These are phyloP conservation scores for Spizellomyces punctatus DNA, from an alignment of 192 early-diverging fungal genomes.

Conservation along the genomic window DNA sequence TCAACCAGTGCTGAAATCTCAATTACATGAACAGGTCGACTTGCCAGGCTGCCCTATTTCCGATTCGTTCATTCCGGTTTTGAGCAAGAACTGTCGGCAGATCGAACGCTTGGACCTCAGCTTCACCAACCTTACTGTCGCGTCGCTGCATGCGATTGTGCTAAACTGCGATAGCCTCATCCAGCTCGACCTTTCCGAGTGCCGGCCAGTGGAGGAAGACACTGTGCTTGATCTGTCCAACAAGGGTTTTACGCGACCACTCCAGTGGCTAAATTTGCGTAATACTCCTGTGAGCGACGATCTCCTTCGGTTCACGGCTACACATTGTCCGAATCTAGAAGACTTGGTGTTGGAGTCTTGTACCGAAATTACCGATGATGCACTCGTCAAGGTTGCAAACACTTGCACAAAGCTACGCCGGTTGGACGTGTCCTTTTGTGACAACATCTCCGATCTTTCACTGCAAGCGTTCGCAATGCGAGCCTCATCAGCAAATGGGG, in stretches of 20 bases:
- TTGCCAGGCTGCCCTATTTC: conserved; percentile 57
- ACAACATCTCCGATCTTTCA: conserved; percentile 46
- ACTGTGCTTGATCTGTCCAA: conserved; percentile 22
- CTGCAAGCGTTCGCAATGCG: conserved; percentile 44
- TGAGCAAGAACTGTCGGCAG: conserved; percentile 43
- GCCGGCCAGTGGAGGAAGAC: conserved; percentile 35
- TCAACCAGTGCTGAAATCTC: neutral
- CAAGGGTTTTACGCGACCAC: conserved; percentile 31
- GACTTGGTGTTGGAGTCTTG: conserved; percentile 54
- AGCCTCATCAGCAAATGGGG: conserved; percentile 26
- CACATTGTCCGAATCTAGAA: conserved; percentile 46
- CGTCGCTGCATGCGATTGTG: conserved; percentile 45
- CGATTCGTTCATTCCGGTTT: conserved; percentile 49
- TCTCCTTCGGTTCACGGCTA: conserved; percentile 41
- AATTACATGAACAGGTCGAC: conserved; percentile 34
- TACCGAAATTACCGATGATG: conserved; percentile 44
- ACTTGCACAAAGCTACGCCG: conserved; percentile 38
- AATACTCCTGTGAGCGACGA: conserved; percentile 50
- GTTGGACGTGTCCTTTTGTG: conserved; percentile 52
- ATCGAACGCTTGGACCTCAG: conserved; percentile 51
- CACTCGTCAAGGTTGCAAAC: conserved; percentile 43
- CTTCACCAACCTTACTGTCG: conserved; percentile 51
- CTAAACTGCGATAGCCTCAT: conserved; percentile 37
- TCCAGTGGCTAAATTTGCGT: conserved; percentile 51
- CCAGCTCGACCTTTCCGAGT: conserved; percentile 52